Conservation (phyloP, 306 rosid species). For the Prunus mume region DNA sequence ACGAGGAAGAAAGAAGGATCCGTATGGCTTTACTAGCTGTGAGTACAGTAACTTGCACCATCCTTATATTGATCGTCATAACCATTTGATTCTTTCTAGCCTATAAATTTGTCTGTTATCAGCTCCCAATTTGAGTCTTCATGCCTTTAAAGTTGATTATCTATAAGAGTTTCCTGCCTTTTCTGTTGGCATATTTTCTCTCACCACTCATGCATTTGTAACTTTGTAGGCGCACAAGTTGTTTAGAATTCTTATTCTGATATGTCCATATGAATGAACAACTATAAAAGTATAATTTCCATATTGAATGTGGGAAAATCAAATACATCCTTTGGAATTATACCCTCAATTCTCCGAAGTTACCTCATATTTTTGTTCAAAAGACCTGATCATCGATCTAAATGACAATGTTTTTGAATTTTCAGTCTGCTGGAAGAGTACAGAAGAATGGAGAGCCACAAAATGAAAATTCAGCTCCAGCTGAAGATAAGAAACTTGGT, state of each 20-base stretch:
- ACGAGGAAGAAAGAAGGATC: conserved; percentile 93
- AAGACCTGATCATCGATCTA: background rate
- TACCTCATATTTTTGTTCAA: conserved; percentile 6
- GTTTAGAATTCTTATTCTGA: background rate
- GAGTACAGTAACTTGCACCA: conserved; percentile 41
- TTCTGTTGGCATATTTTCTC: background rate
- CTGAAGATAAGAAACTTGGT: conserved; percentile 42
- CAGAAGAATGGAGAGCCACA: conserved; percentile 50
- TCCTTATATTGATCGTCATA: background rate
- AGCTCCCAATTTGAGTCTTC: background rate
- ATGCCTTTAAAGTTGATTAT: background rate
- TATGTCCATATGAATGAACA: background rate
- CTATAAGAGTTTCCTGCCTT: background rate
- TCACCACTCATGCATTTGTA: background rate
- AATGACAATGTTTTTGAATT: conserved; percentile 22
- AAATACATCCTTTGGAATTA: background rate
- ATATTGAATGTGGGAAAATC: background rate
- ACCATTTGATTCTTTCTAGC: conserved; percentile 7
- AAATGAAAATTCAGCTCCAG: conserved; percentile 37
- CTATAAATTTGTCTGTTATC: conserved; percentile 8
- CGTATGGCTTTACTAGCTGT: conserved; percentile 98
- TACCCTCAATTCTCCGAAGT: background rate
- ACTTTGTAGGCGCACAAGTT: background rate
- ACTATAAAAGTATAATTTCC: background rate
- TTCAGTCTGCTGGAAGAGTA: conserved; percentile 84